Conservation (phyloP, 495 filamentous ascomycete genomes). For the Annulohypoxylon moriforme region DNA sequence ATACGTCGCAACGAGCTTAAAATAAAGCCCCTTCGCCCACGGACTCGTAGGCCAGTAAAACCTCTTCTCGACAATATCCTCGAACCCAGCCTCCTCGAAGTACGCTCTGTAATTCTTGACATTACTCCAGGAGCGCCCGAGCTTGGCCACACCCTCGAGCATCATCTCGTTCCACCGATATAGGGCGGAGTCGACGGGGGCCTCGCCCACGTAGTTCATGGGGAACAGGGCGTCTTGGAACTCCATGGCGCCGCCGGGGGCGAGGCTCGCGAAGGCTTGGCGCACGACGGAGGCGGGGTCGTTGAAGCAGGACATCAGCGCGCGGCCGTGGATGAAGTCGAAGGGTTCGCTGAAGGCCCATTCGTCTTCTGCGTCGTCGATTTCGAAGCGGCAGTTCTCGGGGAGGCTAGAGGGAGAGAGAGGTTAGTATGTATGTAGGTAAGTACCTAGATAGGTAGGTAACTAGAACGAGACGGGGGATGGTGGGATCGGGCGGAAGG, state of each 20-base stretch:
- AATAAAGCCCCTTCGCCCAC: constrained; percentile 49
- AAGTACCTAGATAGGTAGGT: neutral
- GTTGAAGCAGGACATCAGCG: constrained; percentile 61
- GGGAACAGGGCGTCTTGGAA: constrained; percentile 57
- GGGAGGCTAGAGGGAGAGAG: constrained; percentile 56
- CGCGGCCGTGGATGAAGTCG: constrained; percentile 65
- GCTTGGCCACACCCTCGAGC: constrained; percentile 46
- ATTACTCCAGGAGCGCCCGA: constrained; percentile 49
- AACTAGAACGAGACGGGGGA: neutral
- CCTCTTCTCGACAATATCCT: constrained; percentile 41
- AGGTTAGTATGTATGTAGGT: neutral
- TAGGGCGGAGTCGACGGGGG: constrained; percentile 43
- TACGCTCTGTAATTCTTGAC: constrained; percentile 40
- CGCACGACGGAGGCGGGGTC: constrained; percentile 60
- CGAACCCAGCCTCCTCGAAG: constrained; percentile 48
- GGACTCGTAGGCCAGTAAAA: constrained; percentile 51
- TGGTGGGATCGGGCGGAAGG: neutral
- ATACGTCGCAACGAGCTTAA: constrained; percentile 47
- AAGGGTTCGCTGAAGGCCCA: constrained; percentile 64
- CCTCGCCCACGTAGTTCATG: constrained; percentile 48
- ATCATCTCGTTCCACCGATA: constrained; percentile 52
- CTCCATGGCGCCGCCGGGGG: constrained; percentile 64
- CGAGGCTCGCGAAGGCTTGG: constrained; percentile 58
- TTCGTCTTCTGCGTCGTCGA: constrained; percentile 65
- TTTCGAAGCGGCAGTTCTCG: constrained; percentile 64